Percentiles rank a stretch among this genome's conserved stretches.
Evolutionary conservation across 352 stramenopile species (phyloP).

Genomic region (Pelagophyceae sp.): DNA sequence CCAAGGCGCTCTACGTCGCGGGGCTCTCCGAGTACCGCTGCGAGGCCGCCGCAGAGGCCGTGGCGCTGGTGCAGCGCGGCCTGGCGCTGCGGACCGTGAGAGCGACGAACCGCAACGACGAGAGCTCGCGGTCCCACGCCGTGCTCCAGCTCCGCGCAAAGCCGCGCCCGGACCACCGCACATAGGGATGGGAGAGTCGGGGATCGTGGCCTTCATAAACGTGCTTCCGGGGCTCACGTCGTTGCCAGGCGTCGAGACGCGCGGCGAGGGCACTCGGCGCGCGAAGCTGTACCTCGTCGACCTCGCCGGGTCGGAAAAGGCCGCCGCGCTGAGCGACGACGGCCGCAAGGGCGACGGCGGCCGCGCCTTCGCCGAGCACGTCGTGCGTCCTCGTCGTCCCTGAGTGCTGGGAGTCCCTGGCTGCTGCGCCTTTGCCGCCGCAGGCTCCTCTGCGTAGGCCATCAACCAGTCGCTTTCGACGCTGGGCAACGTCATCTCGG

Average conservation of each 20-base stretch:
- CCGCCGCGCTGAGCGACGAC: conserved; percentile 3
- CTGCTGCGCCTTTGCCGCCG: too few species aligned
- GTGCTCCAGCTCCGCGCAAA: conserved; percentile 27
- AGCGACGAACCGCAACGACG: conserved; percentile 29
- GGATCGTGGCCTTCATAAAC: too few species aligned
- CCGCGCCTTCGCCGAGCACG: neutral
- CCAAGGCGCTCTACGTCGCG: conserved; percentile 25
- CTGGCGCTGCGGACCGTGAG: neutral
- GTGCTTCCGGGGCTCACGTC: too few species aligned
- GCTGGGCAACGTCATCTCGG: conserved; percentile 55
- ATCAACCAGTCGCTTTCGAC: conserved; percentile 30
- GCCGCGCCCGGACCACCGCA: too few species aligned
- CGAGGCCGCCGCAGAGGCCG: conserved; percentile 17
- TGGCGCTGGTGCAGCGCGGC: conserved; percentile 22
- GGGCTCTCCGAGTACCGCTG: conserved; percentile 19
- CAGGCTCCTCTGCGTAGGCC: too few species aligned
- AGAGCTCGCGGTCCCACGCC: conserved; percentile 19
- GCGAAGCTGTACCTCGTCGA: conserved; percentile 29
- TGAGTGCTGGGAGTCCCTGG: too few species aligned
- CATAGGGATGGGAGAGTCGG: conserved; percentile 22
- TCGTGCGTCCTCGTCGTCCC: neutral
- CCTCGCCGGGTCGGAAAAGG: conserved; percentile 28
- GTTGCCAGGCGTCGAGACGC: too few species aligned
- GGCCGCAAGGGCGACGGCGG: too few species aligned
- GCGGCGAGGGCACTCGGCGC: neutral